phyloP scores from a whole-genome alignment of 768 basidiomycete genomes.

The Psilocybe cubensis region DNA sequence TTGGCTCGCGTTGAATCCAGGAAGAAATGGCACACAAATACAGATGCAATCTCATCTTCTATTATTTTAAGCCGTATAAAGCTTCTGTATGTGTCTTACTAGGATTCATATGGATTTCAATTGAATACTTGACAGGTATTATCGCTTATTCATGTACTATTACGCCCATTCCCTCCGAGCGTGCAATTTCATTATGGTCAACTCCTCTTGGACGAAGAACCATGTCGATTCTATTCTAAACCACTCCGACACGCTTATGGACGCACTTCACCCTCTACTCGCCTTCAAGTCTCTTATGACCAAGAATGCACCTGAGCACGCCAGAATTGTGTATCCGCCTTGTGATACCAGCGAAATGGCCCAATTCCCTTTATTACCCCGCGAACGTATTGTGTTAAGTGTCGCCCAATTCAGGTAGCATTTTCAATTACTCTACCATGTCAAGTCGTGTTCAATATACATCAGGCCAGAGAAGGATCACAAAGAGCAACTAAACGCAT shows the following conservation, averaged over 20 bases:
- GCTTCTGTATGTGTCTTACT: slow-evolving; percentile 48
- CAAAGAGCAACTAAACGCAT: slow-evolving; percentile 72
- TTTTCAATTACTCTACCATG: background rate
- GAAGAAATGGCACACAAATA: slow-evolving; percentile 64
- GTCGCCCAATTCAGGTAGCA: slow-evolving; percentile 90
- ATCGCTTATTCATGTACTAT: slow-evolving; percentile 82
- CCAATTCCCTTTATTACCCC: slow-evolving; percentile 50
- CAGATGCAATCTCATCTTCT: slow-evolving; percentile 56
- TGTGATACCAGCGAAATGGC: slow-evolving; percentile 84
- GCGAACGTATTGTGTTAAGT: slow-evolving; percentile 76
- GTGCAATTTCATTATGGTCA: slow-evolving; percentile 86
- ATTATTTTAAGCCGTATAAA: slow-evolving; percentile 60
- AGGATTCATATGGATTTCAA: background rate
- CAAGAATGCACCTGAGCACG: slow-evolving; percentile 26
- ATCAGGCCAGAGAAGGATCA: slow-evolving; percentile 98
- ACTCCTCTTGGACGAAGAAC: slow-evolving; percentile 92
- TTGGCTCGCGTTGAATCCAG: slow-evolving; percentile 73
- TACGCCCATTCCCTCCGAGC: slow-evolving; percentile 77
- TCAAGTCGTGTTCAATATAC: background rate
- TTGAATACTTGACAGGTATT: slow-evolving; percentile 61
- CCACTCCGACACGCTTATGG: slow-evolving; percentile 53
- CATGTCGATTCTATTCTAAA: slow-evolving; percentile 80
- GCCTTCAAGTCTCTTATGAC: slow-evolving; percentile 30
- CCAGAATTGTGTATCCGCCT: slow-evolving; percentile 83
- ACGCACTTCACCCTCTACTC: slow-evolving; percentile 47